These are phyloP conservation scores for Talaromyces piceae DNA, from an alignment of 2,329 filamentous ascomycete species.

Conservation along the genomic window DNA sequence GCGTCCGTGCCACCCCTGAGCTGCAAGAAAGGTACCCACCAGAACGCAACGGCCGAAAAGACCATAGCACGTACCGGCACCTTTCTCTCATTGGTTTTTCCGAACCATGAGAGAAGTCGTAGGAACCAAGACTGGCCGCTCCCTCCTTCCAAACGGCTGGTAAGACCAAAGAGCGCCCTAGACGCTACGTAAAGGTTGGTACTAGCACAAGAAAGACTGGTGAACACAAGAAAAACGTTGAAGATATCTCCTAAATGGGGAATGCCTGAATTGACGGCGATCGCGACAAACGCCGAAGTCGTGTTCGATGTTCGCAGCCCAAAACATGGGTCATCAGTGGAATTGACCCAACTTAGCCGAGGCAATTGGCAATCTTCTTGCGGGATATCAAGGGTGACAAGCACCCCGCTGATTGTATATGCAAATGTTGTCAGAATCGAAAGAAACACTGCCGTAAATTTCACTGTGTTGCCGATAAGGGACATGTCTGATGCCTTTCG, in stretches of 20 bases:
- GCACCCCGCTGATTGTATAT: constrained; percentile 21
- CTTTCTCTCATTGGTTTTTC: constrained; percentile 18
- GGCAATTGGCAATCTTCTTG: constrained; percentile 18
- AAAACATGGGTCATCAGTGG: background rate
- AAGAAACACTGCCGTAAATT: constrained; percentile 24
- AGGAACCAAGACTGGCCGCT: constrained; percentile 10
- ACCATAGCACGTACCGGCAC: constrained; percentile 35
- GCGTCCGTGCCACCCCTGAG: constrained; percentile 14
- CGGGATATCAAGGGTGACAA: constrained; percentile 20
- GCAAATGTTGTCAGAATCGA: constrained; percentile 19
- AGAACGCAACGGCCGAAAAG: constrained; percentile 31
- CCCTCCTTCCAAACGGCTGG: constrained; percentile 14
- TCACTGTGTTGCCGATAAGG: constrained; percentile 15
- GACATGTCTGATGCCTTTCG: constrained; percentile 1
- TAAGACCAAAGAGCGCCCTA: constrained; percentile 25
- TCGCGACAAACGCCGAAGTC: constrained; percentile 19
- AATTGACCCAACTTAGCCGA: constrained; percentile 13
- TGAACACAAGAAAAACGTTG: constrained; percentile 23
- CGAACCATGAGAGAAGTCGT: constrained; percentile 19
- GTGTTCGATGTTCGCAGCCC: background rate
- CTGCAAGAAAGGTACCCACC: constrained; percentile 38
- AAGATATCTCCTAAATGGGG: constrained; percentile 18
- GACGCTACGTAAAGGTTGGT: constrained; percentile 31
- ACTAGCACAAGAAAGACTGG: constrained; percentile 24
- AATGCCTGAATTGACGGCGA: constrained; percentile 16